Base-by-base conservation (phyloP, 805 yeast species). In the Wickerhamia fluorescens region DNA sequence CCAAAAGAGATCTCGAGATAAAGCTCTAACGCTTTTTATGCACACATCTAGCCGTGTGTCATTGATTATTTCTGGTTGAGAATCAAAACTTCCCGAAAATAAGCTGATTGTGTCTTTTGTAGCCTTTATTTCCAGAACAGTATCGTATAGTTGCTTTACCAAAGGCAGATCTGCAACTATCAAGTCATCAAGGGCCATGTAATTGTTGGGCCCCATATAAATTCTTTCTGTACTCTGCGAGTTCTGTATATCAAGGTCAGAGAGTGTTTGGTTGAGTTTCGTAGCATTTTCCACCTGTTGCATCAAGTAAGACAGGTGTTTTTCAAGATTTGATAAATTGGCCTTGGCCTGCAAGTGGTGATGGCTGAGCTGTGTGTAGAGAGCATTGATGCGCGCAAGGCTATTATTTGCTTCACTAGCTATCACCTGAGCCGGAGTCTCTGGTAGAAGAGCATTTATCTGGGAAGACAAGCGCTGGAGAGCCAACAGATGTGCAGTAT, bases 71-170 rank as follows among this genome's bases (percentile, higher is more conserved):
- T 62, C 68, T 1, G 43, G 40, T 31, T 54, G 51, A 3, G 48
- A 36, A 3, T 45, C 44, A 14, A 35, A 72, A 4, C 73, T 67
- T 13, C 75, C 72, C 4, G 73, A 70, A 7, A 87, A 58, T 7
- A 75, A 64, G 33, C 70, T 64, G 8, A 71, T 45, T 1, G 88
- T 63, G 46, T 88, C 95, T 17, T 71, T 70, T n/a, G 78, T 67
- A 1, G 94, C 83, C 35, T 68, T 66, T 29, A 81, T 83, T 22
- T 73, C 78, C 12, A 87, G 69, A 1, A 73, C 72, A 1, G 79
- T 56, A 13, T 70, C 70, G 45, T 81, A 78, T 9, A 80, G 49
- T 48, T 84, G 94, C 17, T 30, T 36, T 29, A 60, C 61, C 20
- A 60, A 37, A 5, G 53, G 52, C 51, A 55, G 61, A 31, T 63